A percentile compares a stretch with the other conserved stretches of the same genome.
phyloP scores from a whole-genome alignment of 441 rosid species.

The Jatropha podagrica region DNA sequence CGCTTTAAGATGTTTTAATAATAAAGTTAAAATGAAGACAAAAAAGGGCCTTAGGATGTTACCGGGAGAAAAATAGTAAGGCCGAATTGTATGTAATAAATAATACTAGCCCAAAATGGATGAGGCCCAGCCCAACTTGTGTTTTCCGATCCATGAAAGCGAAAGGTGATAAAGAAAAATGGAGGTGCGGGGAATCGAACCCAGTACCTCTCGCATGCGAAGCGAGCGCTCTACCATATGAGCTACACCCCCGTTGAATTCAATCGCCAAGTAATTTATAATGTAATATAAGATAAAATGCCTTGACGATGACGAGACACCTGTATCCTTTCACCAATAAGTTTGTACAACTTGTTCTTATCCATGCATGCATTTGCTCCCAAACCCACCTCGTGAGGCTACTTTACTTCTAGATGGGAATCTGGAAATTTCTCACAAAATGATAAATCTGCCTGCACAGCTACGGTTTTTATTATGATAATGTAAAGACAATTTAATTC shows the following conservation, averaged over 20 bases:
- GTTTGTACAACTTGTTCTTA: background rate
- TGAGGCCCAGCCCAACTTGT: no score
- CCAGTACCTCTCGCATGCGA: slow-evolving; percentile 93
- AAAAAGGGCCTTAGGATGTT: no score
- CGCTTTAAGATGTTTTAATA: no score
- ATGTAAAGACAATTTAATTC: background rate
- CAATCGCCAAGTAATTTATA: no score
- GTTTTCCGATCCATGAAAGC: no score
- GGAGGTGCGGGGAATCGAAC: slow-evolving; percentile 79
- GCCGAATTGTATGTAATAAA: no score
- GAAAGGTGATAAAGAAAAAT: background rate
- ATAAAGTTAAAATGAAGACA: no score
- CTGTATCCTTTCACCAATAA: background rate
- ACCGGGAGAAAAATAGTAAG: no score
- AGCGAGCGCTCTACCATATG: slow-evolving; percentile 92
- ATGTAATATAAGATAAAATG: background rate
- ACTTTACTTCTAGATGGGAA: background rate
- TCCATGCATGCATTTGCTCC: background rate
- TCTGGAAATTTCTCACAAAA: background rate
- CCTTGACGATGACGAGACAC: background rate
- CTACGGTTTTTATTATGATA: background rate
- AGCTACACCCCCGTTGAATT: slow-evolving; percentile 94
- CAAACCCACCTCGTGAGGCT: background rate
- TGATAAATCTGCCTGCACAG: background rate
- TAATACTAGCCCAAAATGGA: no score